Evolutionary conservation across 73 alveolate species (phyloP).

Genomic region (Tetrahymena thermophila): DNA sequence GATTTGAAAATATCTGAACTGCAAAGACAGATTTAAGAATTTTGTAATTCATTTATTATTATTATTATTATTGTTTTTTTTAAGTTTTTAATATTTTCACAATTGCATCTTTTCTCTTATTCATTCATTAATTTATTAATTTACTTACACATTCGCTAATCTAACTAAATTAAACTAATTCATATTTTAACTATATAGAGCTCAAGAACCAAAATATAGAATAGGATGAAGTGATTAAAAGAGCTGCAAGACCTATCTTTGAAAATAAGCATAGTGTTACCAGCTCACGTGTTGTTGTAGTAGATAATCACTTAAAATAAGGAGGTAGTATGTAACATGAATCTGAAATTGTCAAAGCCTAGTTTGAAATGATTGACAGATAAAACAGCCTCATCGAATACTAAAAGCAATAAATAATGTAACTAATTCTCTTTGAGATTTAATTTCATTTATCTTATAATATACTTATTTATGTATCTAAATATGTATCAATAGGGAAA

Average conservation of each 20-base stretch:
- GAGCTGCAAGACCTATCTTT: background rate
- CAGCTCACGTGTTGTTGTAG: background rate
- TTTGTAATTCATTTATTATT: background rate
- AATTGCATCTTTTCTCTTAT: no score
- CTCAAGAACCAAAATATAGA: background rate
- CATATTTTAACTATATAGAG: background rate
- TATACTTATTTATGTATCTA: background rate
- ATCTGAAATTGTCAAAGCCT: background rate
- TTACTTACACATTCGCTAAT: background rate
- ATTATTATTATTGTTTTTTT: background rate
- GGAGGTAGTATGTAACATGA: background rate
- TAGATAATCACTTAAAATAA: background rate
- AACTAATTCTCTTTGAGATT: background rate
- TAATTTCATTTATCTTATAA: background rate
- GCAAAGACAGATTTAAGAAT: background rate
- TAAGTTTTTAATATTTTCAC: no score
- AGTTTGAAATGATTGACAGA: background rate
- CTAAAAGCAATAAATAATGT: background rate
- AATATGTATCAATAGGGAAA: background rate
- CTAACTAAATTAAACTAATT: background rate
- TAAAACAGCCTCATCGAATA: background rate
- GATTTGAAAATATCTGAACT: background rate
- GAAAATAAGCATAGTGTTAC: background rate
- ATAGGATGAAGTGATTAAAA: background rate
- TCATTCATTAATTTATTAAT: no score